These are phyloP conservation scores for Ganoderma boninense DNA, from an alignment of 1,284 basidiomycete species.

Conservation along the genomic window DNA sequence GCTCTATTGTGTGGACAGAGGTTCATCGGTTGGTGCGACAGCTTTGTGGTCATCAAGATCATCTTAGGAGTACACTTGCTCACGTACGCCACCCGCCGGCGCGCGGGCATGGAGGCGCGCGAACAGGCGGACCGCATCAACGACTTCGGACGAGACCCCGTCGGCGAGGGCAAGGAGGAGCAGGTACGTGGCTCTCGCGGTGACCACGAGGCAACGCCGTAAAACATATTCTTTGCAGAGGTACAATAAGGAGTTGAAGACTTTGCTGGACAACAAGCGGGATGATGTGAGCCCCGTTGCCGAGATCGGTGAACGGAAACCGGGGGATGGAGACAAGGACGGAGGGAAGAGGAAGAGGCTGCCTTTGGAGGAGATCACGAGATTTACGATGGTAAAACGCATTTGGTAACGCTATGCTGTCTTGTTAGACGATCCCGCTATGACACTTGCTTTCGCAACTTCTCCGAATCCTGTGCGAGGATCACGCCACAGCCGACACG, in stretches of 20 bases:
- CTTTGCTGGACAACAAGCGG: conserved; percentile 68
- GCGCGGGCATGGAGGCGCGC: conserved; percentile 80
- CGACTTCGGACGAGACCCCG: conserved; percentile 85
- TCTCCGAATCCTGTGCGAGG: neutral
- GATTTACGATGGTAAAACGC: conserved; percentile 94
- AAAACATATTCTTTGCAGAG: conserved; percentile 49
- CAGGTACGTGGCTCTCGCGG: conserved; percentile 57
- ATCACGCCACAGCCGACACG: neutral
- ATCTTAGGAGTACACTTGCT: conserved; percentile 89
- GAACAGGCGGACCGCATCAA: conserved; percentile 79
- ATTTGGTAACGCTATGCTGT: conserved; percentile 71
- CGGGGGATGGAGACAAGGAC: conserved; percentile 37
- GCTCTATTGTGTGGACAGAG: neutral
- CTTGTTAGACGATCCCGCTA: neutral
- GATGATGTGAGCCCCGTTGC: conserved; percentile 76
- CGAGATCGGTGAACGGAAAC: conserved; percentile 73
- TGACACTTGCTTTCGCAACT: neutral
- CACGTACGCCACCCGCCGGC: conserved; percentile 81
- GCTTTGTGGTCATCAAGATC: conserved; percentile 86
- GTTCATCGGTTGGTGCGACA: neutral
- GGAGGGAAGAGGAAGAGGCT: conserved; percentile 66
- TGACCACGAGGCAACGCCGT: neutral
- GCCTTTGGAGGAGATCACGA: conserved; percentile 84
- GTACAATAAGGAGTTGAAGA: conserved; percentile 84
- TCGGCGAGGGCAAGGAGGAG: conserved; percentile 89